Conservation (phyloP, 225 moss, liverwort and hornwort genomes). For the Bryum argenteum region DNA sequence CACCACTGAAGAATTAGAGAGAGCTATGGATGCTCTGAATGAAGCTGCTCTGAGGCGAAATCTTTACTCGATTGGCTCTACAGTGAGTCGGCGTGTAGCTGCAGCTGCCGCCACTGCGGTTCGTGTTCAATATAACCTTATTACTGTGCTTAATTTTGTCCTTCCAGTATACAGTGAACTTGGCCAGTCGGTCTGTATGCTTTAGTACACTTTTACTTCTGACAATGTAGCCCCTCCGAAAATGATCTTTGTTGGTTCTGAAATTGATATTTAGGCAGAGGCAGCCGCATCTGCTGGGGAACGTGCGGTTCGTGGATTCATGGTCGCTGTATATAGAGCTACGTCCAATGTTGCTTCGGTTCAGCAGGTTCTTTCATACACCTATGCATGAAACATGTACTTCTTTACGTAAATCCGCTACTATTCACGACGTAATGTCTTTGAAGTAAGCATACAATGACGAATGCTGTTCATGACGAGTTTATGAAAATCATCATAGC, state of each 20-base stretch:
- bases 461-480: no score
- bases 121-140: constrained; percentile 27
- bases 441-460: not conserved
- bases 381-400: not conserved
- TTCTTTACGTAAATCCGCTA: not conserved
- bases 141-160: constrained; percentile 22
- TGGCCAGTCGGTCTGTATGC: constrained; percentile 8
- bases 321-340: constrained; percentile 83
- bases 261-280: constrained; percentile 67
- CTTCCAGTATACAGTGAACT: constrained; percentile 20
- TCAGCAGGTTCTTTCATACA: constrained; percentile 68
- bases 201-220: not conserved
- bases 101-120: constrained; percentile 97
- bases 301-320: constrained; percentile 88
- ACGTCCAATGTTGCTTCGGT: constrained; percentile 83
- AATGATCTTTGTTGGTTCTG: constrained; percentile 17
- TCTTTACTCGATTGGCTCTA: constrained; percentile 84
- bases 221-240: not conserved
- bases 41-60: constrained; percentile 84
- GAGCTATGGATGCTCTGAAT: constrained; percentile 80
- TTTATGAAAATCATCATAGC: no score
- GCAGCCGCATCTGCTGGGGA: constrained; percentile 96
- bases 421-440: not conserved
- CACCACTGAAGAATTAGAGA: constrained; percentile 84
- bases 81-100: constrained; percentile 83